Conservation (phyloP, 2,329 filamentous ascomycete species). For the Phaeosphaeria sp. region DNA sequence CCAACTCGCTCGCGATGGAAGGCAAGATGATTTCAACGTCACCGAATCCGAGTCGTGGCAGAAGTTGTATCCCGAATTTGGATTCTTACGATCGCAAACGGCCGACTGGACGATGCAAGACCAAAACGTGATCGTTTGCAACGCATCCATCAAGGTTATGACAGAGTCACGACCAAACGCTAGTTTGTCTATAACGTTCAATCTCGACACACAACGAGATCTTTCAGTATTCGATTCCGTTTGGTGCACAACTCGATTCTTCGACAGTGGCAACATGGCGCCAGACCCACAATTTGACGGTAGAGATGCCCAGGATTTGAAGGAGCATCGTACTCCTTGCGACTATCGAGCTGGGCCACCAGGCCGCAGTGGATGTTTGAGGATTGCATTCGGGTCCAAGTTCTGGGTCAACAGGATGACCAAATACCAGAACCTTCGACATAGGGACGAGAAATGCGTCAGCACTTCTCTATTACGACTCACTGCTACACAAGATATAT, state of each 20-base stretch:
- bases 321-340: conserved; percentile 30
- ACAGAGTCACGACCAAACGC: conserved; percentile 45
- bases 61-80: conserved; percentile 42
- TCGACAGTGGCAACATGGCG: conserved; percentile 32
- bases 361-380: conserved; percentile 28
- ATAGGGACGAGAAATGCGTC: conserved; percentile 34
- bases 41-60: conserved; percentile 41
- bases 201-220: conserved; percentile 44
- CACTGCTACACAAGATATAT: conserved; percentile 53
- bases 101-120: conserved; percentile 29
- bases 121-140: conserved; percentile 49
- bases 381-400: conserved; percentile 49
- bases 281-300: conserved; percentile 32
- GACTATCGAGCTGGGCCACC: conserved; percentile 23
- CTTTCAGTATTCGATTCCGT: conserved; percentile 37
- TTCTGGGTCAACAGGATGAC: conserved; percentile 53
- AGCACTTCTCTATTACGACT: conserved; percentile 43
- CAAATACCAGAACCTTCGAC: conserved; percentile 28
- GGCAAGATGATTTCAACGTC: conserved; percentile 40
- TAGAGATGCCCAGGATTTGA: conserved; percentile 21
- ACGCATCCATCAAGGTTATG: conserved; percentile 52
- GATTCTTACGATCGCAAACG: conserved; percentile 26
- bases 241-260: conserved; percentile 45
- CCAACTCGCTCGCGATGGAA: conserved; percentile 35
- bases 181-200: conserved; percentile 40